Percentiles rank a stretch among this genome's conserved stretches.
These are phyloP conservation scores for Oenanthe sinensis DNA, from an alignment of 129 eudicot genomes.

Conservation along the genomic window DNA sequence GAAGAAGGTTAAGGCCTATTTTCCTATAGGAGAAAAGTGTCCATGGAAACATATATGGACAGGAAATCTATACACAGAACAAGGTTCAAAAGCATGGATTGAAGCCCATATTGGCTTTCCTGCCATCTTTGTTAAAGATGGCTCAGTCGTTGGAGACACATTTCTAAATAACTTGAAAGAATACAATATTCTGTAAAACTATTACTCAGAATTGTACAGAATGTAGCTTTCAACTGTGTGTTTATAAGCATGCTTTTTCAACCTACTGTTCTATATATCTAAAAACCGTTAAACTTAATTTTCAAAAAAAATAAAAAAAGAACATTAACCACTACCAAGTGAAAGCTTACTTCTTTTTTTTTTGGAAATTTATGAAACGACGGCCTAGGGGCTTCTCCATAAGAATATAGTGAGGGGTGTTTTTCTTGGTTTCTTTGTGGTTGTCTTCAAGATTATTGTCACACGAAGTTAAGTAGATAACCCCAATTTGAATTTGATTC, in stretches of 20 bases:
- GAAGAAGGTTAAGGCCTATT: conserved; percentile 66
- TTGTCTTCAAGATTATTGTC: not conserved
- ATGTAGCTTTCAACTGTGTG: not conserved
- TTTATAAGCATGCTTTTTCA: not conserved
- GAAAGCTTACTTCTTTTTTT: not conserved
- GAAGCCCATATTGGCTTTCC: conserved; percentile 86
- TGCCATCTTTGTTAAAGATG: conserved; percentile 77
- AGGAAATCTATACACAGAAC: conserved; percentile 43
- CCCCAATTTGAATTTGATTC: not conserved
- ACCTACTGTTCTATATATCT: not conserved
- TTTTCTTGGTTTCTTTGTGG: not conserved
- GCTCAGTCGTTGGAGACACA: conserved; percentile 61
- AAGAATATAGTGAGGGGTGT: not conserved
- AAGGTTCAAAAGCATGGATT: conserved; percentile 63
- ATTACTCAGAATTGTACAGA: not conserved
- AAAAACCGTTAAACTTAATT: not conserved
- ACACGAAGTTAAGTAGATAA: not conserved
- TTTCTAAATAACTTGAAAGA: conserved; percentile 56
- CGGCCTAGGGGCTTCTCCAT: not conserved
- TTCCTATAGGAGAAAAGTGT: conserved; percentile 69
- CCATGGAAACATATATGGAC: conserved; percentile 94
- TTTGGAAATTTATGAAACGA: no score
- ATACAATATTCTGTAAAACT: conserved; percentile 32
- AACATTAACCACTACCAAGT: not conserved
- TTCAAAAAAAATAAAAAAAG: not conserved